phyloP scores from a whole-genome alignment of 768 basidiomycete species.

The Cystofilobasidium macerans region DNA sequence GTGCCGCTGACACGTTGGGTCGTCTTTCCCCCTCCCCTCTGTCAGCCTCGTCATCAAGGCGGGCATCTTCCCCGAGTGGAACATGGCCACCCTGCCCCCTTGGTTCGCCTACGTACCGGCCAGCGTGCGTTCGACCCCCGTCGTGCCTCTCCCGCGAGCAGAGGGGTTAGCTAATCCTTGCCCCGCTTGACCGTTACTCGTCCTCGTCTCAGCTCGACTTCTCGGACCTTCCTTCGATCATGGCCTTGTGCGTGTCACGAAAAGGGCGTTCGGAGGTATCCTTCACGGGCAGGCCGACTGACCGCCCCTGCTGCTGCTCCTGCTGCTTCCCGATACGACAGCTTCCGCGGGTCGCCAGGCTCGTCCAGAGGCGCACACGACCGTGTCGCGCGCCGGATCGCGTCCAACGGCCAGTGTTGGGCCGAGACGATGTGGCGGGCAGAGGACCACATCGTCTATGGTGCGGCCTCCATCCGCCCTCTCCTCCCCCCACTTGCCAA shows the following conservation, averaged over 20 bases:
- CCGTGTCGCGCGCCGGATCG: conserved; percentile 38
- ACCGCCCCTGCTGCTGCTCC: not conserved
- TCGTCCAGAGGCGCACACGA: conserved; percentile 36
- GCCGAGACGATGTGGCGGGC: conserved; percentile 33
- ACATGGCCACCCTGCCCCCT: conserved; percentile 37
- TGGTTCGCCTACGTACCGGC: conserved; percentile 41
- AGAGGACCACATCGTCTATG: not conserved
- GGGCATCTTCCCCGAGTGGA: conserved; percentile 41
- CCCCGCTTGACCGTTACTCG: not conserved
- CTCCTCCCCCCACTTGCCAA: not conserved
- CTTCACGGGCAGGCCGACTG: not conserved
- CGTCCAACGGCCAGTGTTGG: conserved; percentile 40
- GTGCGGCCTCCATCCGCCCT: not conserved
- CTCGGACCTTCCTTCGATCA: conserved; percentile 39
- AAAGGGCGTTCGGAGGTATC: not conserved
- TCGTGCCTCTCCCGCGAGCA: not conserved
- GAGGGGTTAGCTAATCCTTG: not conserved
- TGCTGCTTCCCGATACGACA: conserved; percentile 17
- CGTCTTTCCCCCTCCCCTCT: not conserved
- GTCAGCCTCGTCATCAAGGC: conserved; percentile 40
- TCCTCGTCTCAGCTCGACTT: conserved; percentile 39
- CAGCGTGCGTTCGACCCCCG: conserved; percentile 26
- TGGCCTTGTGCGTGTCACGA: conserved; percentile 36
- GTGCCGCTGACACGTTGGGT: not conserved
- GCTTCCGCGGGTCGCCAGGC: conserved; percentile 38